Conservation (phyloP, 345 rosid genomes). For the Sonneratia caseolaris region DNA sequence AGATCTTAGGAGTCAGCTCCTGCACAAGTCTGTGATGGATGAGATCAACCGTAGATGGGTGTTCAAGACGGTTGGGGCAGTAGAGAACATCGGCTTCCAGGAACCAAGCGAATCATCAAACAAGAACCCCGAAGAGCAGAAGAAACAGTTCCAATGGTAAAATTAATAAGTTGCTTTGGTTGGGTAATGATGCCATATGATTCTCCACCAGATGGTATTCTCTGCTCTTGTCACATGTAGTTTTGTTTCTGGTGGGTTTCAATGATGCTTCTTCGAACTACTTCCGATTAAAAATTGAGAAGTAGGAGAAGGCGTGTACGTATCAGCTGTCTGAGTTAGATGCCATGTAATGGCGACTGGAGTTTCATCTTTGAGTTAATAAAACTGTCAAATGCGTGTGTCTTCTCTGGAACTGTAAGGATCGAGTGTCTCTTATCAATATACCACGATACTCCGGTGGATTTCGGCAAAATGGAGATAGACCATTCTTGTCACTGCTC, state of each 20-base stretch:
- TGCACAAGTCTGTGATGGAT: slow-evolving; percentile 70
- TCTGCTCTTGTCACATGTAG: neutral
- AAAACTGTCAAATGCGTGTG: neutral
- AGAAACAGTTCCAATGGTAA: neutral
- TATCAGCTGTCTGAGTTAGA: neutral
- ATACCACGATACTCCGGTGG: too few relatives aligned
- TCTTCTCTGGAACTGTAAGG: too few relatives aligned
- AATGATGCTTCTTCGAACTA: neutral
- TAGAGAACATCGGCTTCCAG: slow-evolving; percentile 49
- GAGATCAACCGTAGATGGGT: slow-evolving; percentile 52
- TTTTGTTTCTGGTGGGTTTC: neutral
- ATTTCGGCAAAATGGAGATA: too few relatives aligned
- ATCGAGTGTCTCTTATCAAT: too few relatives aligned
- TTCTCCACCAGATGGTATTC: too few relatives aligned
- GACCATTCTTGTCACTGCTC: too few relatives aligned
- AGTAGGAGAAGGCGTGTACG: too few relatives aligned
- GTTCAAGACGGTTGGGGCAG: slow-evolving; percentile 58
- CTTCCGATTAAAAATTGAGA: neutral
- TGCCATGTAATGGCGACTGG: neutral
- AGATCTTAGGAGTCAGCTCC: slow-evolving; percentile 62
- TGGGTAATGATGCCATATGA: too few relatives aligned
- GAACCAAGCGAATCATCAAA: slow-evolving; percentile 14
- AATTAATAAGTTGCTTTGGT: neutral
- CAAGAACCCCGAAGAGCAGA: neutral
- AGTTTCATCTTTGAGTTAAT: neutral